These are phyloP conservation scores for Penicillium parvum DNA, from an alignment of 495 filamentous ascomycete species.

Conservation along the genomic window DNA sequence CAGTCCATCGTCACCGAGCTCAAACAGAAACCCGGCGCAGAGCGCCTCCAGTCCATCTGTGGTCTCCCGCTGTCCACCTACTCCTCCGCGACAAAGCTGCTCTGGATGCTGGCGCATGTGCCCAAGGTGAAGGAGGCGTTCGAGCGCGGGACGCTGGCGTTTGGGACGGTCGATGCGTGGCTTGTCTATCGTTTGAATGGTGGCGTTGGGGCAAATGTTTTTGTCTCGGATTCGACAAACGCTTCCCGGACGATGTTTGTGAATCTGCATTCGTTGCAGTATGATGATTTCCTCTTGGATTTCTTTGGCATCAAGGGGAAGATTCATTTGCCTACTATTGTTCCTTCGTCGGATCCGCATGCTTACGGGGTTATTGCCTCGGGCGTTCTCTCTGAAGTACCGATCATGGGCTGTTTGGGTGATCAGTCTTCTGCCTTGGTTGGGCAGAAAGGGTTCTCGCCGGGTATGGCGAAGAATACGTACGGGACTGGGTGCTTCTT, in stretches of 20 bases:
- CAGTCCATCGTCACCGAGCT: constrained; percentile 70
- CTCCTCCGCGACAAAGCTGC: constrained; percentile 82
- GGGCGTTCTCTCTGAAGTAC: constrained; percentile 63
- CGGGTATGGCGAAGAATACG: constrained; percentile 91
- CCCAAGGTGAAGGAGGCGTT: constrained; percentile 70
- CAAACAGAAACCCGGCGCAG: constrained; percentile 59
- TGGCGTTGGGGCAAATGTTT: constrained; percentile 60
- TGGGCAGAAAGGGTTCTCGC: constrained; percentile 83
- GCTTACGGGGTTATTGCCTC: constrained; percentile 65
- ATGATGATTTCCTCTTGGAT: constrained; percentile 72
- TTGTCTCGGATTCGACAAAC: constrained; percentile 90
- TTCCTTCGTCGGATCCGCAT: constrained; percentile 72
- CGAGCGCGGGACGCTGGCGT: constrained; percentile 71
- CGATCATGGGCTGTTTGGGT: constrained; percentile 82
- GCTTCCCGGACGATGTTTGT: constrained; percentile 96
- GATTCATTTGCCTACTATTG: constrained; percentile 75
- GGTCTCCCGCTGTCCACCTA: constrained; percentile 92
- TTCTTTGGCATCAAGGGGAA: constrained; percentile 77
- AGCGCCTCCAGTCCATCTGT: constrained; percentile 66
- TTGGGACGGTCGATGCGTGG: constrained; percentile 93
- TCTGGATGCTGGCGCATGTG: constrained; percentile 80
- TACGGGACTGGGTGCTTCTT: constrained; percentile 96
- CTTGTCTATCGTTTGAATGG: constrained; percentile 88
- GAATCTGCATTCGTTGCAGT: constrained; percentile 79
- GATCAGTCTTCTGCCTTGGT: constrained; percentile 93